These are phyloP conservation scores for Candida sanyaensis DNA, from an alignment of 1,139 yeast genomes.

Conservation along the genomic window DNA sequence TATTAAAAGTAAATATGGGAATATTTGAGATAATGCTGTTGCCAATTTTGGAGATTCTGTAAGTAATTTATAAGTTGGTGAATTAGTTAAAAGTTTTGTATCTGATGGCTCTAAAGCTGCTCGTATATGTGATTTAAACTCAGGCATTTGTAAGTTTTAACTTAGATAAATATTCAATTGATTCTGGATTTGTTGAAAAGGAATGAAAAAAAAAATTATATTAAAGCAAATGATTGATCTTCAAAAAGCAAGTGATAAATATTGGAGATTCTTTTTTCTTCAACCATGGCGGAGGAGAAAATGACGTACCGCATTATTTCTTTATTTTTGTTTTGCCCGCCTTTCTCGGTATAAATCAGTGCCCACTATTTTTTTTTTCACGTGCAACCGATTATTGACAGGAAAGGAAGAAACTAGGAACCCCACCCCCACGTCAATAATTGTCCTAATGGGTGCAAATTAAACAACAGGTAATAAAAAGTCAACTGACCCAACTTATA, in stretches of 20 bases:
- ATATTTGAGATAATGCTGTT: conserved; percentile 47
- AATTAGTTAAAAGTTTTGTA: conserved; percentile 27
- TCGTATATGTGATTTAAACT: conserved; percentile 12
- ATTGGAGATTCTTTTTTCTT: not conserved
- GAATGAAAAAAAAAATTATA: too few species aligned
- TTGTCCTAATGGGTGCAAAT: too few species aligned
- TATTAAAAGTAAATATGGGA: conserved; percentile 48
- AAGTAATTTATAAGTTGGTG: conserved; percentile 31
- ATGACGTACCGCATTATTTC: not conserved
- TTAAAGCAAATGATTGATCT: not conserved
- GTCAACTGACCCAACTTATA: not conserved
- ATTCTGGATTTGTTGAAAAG: not conserved
- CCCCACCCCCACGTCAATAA: too few species aligned
- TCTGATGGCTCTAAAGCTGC: conserved; percentile 37
- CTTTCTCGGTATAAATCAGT: not conserved
- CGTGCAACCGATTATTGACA: not conserved
- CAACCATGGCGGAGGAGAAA: not conserved
- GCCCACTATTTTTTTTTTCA: not conserved
- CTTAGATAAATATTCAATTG: too few species aligned
- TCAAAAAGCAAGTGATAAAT: not conserved
- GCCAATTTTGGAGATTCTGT: conserved; percentile 49
- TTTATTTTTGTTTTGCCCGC: too few species aligned
- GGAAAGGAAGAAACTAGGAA: not conserved
- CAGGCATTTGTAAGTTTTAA: conserved; percentile 10
- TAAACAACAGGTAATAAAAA: not conserved